A percentile compares a stretch with the other conserved stretches of the same genome.
Conservation (phyloP, 441 rosid species). For the Flueggea neowawraea region DNA sequence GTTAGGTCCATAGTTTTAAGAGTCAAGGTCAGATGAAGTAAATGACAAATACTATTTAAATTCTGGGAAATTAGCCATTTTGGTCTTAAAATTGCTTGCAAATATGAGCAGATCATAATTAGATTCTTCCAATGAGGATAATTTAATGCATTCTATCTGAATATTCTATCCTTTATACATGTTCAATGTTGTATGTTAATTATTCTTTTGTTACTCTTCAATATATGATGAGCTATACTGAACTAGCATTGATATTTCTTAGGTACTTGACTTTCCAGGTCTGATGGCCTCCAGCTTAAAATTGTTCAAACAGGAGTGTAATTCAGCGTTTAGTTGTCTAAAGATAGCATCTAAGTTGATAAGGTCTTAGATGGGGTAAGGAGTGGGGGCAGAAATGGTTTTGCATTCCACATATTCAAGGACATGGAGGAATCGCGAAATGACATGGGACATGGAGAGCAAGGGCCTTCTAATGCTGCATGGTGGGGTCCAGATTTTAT, state of each 20-base stretch:
- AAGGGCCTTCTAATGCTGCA: conserved; percentile 62
- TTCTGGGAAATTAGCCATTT: no score
- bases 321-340: conserved; percentile 27
- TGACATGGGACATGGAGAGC: conserved; percentile 69
- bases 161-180: no score
- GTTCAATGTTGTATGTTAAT: not conserved
- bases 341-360: conserved; percentile 23
- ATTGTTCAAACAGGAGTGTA: conserved; percentile 26
- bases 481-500: conserved; percentile 92
- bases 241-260: no score
- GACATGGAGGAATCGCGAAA: conserved; percentile 87
- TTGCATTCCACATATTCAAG: conserved; percentile 40
- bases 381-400: conserved; percentile 58
- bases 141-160: no score
- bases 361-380: conserved; percentile 51
- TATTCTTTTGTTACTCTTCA: not conserved
- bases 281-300: conserved; percentile 52
- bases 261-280: conserved; percentile 25
- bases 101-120: no score
- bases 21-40: no score
- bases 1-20: no score
- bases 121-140: no score
- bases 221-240: no score
- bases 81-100: no score
- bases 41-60: no score